These are phyloP conservation scores for Hansfordia pulvinata DNA, from an alignment of 2,329 filamentous ascomycete species.

Conservation along the genomic window DNA sequence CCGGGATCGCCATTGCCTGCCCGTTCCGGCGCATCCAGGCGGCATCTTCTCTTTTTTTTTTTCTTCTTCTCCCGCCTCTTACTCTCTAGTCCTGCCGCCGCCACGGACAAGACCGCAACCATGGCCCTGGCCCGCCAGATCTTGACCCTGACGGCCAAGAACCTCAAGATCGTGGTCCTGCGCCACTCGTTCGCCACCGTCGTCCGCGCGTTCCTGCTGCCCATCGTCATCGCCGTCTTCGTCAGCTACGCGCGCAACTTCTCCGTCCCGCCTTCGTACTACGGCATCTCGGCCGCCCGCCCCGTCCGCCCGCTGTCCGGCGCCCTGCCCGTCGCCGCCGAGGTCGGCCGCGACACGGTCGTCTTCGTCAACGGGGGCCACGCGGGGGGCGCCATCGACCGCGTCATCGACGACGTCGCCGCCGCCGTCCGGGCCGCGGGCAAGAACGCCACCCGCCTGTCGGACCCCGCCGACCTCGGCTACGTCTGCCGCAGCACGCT, in stretches of 20 bases:
- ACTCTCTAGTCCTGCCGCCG: conserved; percentile 3
- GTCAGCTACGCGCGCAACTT: conserved; percentile 67
- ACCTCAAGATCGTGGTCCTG: conserved; percentile 41
- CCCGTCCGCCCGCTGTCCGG: conserved; percentile 51
- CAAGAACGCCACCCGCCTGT: conserved; percentile 39
- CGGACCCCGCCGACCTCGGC: conserved; percentile 42
- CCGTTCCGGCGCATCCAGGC: no score
- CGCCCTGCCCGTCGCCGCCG: conserved; percentile 43
- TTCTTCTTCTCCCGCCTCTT: background rate
- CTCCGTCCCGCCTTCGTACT: conserved; percentile 64
- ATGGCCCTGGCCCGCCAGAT: conserved; percentile 45
- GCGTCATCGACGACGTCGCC: conserved; percentile 51
- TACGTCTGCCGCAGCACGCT: conserved; percentile 49
- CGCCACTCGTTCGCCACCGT: conserved; percentile 38
- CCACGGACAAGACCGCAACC: conserved; percentile 4
- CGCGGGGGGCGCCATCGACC: conserved; percentile 55
- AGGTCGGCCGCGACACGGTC: conserved; percentile 49
- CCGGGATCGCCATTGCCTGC: no score
- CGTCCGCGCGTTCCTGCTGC: conserved; percentile 45
- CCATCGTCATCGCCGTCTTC: conserved; percentile 43
- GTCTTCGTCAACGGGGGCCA: conserved; percentile 68
- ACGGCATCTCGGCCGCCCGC: conserved; percentile 52
- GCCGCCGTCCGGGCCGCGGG: conserved; percentile 40
- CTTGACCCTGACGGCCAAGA: conserved; percentile 48
- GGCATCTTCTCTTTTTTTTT: no score